These are phyloP conservation scores for Lathyrus sativus DNA, from an alignment of 306 rosid species.

Conservation along the genomic window DNA sequence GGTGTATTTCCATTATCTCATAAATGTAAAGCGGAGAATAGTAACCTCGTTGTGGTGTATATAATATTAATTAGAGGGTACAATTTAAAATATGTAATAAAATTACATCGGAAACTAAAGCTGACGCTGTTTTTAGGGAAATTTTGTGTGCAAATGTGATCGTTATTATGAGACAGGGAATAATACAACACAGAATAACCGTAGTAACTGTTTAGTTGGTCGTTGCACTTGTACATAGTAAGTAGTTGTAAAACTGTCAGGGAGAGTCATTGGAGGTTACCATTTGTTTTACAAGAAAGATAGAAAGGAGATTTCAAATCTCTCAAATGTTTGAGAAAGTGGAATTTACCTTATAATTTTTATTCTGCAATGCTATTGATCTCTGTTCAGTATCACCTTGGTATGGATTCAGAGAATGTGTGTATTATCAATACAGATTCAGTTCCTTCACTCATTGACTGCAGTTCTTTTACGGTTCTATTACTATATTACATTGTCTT, in stretches of 20 bases:
- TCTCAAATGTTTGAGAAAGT: constrained; percentile 1
- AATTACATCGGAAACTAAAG: too few relatives aligned
- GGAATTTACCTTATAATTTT: neutral
- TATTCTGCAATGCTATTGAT: neutral
- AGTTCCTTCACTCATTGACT: neutral
- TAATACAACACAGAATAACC: constrained; percentile 7
- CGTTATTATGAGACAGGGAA: neutral
- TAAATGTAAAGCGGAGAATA: too few relatives aligned
- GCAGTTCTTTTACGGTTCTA: constrained; percentile 8
- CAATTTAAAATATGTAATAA: too few relatives aligned
- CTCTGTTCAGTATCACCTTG: constrained; percentile 7
- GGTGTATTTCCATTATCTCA: too few relatives aligned
- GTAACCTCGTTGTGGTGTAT: too few relatives aligned
- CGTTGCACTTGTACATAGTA: neutral
- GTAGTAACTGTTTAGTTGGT: constrained; percentile 10
- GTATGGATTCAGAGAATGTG: neutral
- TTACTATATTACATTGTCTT: neutral
- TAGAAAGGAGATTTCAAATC: neutral
- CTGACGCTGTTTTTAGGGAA: too few relatives aligned
- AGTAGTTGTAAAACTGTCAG: neutral
- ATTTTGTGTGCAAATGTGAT: too few relatives aligned
- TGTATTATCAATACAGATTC: neutral
- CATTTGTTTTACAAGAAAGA: neutral
- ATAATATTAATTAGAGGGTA: too few relatives aligned
- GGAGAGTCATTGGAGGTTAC: neutral